phyloP scores from a whole-genome alignment of 331 rosid species.

The Acacia concinna region DNA sequence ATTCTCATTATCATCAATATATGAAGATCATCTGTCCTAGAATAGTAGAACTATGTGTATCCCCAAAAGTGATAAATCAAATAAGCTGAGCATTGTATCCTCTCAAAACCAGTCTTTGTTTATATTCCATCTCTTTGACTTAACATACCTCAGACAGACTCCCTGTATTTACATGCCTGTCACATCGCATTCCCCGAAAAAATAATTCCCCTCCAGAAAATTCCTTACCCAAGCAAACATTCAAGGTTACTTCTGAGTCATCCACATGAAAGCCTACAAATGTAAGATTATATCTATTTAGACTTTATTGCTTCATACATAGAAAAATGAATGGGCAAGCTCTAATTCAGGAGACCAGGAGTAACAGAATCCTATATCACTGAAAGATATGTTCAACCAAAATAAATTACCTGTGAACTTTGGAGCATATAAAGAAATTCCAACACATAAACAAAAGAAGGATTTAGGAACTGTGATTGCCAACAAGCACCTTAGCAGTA shows the following conservation, averaged over 20 bases:
- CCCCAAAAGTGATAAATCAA: neutral
- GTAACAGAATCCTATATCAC: constrained; percentile 23
- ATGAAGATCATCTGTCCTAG: constrained; percentile 1
- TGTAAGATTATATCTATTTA: constrained; percentile 27
- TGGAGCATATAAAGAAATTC: constrained; percentile 27
- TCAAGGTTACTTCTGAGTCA: constrained; percentile 63
- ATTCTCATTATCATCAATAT: constrained; percentile 9
- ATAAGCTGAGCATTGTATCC: constrained; percentile 16
- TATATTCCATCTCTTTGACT: constrained; percentile 25
- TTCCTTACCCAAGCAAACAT: constrained; percentile 64
- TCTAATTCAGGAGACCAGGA: neutral
- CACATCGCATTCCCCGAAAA: constrained; percentile 58
- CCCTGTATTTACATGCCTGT: constrained; percentile 59
- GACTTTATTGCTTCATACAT: constrained; percentile 2
- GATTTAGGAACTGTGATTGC: neutral
- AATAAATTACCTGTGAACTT: constrained; percentile 1
- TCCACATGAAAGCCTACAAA: constrained; percentile 66
- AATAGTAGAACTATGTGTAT: neutral
- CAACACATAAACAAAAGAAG: constrained; percentile 19
- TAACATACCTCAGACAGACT: constrained; percentile 46
- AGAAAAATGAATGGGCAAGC: neutral
- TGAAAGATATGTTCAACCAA: constrained; percentile 5
- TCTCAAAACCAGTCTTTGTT: constrained; percentile 16
- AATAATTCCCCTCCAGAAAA: constrained; percentile 65
- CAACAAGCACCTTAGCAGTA: constrained; percentile 18